phyloP scores from a whole-genome alignment of 345 rosid genomes.

The Salix koriyanagi region DNA sequence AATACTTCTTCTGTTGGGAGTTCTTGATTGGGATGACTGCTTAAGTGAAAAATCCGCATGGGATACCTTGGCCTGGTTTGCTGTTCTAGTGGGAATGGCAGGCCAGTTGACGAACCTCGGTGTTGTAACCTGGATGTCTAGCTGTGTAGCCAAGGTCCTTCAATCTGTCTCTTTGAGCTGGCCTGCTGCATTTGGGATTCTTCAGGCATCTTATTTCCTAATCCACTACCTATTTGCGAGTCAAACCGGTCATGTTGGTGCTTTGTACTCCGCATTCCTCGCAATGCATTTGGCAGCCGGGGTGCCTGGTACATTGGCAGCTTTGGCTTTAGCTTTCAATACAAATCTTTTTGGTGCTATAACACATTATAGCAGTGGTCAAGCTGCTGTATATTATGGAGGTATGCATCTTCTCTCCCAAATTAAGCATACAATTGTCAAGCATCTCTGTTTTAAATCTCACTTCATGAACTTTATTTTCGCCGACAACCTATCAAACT shows the following conservation, averaged over 20 bases:
- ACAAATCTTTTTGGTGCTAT: slow-evolving; percentile 90
- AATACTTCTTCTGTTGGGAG: slow-evolving; percentile 77
- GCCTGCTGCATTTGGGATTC: slow-evolving; percentile 80
- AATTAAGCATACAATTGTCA: not conserved
- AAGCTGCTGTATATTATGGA: slow-evolving; percentile 96
- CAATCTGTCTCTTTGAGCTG: slow-evolving; percentile 77
- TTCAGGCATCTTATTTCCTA: slow-evolving; percentile 89
- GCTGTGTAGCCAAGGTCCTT: slow-evolving; percentile 58
- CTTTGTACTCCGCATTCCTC: slow-evolving; percentile 91
- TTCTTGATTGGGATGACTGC: slow-evolving; percentile 96
- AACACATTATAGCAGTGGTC: slow-evolving; percentile 98
- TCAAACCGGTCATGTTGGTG: slow-evolving; percentile 96
- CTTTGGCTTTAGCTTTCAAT: slow-evolving; percentile 81
- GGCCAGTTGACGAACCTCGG: slow-evolving; percentile 88
- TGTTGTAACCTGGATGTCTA: slow-evolving; percentile 83
- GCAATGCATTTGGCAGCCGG: slow-evolving; percentile 95
- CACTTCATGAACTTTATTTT: not conserved
- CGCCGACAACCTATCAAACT: not conserved
- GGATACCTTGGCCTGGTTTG: slow-evolving; percentile 96
- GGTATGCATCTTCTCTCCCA: slow-evolving; percentile 35
- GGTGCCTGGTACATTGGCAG: slow-evolving; percentile 74
- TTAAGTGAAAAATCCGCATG: slow-evolving; percentile 92
- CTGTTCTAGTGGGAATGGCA: slow-evolving; percentile 94
- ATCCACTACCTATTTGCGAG: slow-evolving; percentile 95
- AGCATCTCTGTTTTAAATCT: not conserved